Evolutionary conservation across 2,329 filamentous ascomycete genomes (phyloP).

Genomic region (Davidsoniella neocaledoniae): DNA sequence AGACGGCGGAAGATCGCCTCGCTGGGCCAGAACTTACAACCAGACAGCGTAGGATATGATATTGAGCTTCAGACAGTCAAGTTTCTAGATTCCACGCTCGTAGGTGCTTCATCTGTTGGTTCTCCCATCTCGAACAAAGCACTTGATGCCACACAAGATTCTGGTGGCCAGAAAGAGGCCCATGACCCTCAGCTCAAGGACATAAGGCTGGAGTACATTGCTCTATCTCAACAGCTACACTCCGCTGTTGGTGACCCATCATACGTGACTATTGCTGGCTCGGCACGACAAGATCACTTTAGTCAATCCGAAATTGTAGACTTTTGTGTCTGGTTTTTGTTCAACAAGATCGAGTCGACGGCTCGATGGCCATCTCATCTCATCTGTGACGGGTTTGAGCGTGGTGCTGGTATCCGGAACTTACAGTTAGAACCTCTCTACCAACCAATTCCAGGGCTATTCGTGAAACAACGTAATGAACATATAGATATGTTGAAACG

Average conservation of each 20-base stretch:
- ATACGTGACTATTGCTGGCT: conserved; percentile 32
- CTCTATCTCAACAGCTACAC: neutral
- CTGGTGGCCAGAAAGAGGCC: no score
- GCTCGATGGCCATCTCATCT: conserved; percentile 47
- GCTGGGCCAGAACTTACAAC: conserved; percentile 26
- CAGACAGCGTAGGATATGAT: conserved; percentile 7
- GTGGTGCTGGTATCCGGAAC: conserved; percentile 21
- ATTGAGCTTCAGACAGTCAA: conserved; percentile 11
- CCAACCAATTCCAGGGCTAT: conserved; percentile 40
- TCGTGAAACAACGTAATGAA: conserved; percentile 45
- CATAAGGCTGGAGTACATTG: neutral
- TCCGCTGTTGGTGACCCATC: conserved; percentile 30
- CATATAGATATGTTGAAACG: conserved; percentile 47
- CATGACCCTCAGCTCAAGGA: neutral
- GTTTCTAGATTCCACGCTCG: conserved; percentile 13
- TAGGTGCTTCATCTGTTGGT: conserved; percentile 3
- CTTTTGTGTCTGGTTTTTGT: conserved; percentile 62
- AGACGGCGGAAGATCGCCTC: conserved; percentile 38
- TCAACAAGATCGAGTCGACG: conserved; percentile 32
- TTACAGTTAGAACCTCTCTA: conserved; percentile 33
- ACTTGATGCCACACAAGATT: no score
- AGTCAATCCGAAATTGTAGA: conserved; percentile 55
- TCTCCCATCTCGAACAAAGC: no score
- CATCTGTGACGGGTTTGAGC: conserved; percentile 69
- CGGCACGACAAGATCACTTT: conserved; percentile 24